A percentile compares a stretch with the other conserved stretches of the same genome.
phyloP scores from a whole-genome alignment of 2,329 filamentous ascomycete species.

The Trichoderma sp. region DNA sequence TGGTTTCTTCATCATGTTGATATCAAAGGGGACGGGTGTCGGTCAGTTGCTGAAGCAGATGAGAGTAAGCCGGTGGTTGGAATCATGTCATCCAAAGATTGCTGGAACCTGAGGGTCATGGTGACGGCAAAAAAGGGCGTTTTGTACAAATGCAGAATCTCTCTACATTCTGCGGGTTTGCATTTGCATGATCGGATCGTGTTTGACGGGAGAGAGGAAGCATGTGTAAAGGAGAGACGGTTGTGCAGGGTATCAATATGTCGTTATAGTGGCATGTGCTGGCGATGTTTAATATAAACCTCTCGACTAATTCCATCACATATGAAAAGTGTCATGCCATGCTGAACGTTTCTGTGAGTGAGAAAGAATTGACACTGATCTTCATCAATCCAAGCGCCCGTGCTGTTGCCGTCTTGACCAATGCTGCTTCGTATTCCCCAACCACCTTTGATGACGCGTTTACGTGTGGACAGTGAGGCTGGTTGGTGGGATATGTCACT shows the following conservation, averaged over 20 bases:
- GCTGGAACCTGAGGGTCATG: neutral
- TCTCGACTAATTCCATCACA: no score
- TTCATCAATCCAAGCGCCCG: neutral
- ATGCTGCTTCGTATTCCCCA: neutral
- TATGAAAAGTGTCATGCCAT: neutral
- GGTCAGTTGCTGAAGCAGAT: neutral
- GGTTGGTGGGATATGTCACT: neutral
- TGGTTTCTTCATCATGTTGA: slow-evolving; percentile 25
- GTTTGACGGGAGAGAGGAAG: neutral
- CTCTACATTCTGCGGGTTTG: neutral
- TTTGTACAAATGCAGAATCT: neutral
- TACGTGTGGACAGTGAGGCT: slow-evolving; percentile 7
- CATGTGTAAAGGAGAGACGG: no score
- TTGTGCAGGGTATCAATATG: no score
- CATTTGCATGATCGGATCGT: neutral
- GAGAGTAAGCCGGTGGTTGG: slow-evolving; percentile 13
- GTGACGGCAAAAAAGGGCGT: neutral
- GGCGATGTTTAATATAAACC: no score
- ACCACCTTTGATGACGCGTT: neutral
- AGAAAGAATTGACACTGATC: neutral
- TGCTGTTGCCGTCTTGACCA: neutral
- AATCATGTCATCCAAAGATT: slow-evolving; percentile 3
- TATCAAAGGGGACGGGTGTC: slow-evolving; percentile 1
- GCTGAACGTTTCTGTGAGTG: no score
- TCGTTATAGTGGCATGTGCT: no score